A percentile compares a stretch with the other conserved stretches of the same genome.
These are phyloP conservation scores for Tulasnella sp. DNA, from an alignment of 768 basidiomycete genomes.

Conservation along the genomic window DNA sequence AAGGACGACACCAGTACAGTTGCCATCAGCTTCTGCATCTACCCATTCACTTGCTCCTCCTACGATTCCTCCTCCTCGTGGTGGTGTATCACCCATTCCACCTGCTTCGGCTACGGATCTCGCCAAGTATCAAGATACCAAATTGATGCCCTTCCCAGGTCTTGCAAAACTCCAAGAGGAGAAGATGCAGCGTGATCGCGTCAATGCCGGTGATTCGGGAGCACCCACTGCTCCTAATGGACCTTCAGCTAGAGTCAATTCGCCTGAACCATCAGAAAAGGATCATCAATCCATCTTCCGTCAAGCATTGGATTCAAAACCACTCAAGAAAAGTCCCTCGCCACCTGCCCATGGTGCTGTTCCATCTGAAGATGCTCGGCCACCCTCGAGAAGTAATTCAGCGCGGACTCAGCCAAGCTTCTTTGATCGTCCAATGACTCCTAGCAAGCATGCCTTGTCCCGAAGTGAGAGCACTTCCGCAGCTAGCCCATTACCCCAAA, in stretches of 20 bases:
- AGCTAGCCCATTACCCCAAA: slow-evolving; percentile 48
- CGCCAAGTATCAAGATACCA: slow-evolving; percentile 59
- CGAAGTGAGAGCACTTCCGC: neutral
- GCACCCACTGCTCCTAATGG: slow-evolving; percentile 2
- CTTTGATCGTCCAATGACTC: neutral
- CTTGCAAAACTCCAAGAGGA: slow-evolving; percentile 48
- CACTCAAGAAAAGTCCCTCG: slow-evolving; percentile 18
- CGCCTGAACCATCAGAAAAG: slow-evolving; percentile 17
- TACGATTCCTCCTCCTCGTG: slow-evolving; percentile 37
- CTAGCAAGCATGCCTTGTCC: too few species aligned
- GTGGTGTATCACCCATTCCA: slow-evolving; percentile 65
- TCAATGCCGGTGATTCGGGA: slow-evolving; percentile 3
- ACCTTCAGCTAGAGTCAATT: neutral
- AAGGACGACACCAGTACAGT: slow-evolving; percentile 31
- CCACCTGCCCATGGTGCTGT: slow-evolving; percentile 18
- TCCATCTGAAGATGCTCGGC: neutral
- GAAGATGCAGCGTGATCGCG: slow-evolving; percentile 13
- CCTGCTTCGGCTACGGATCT: slow-evolving; percentile 56
- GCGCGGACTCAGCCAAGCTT: neutral
- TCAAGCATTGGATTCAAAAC: slow-evolving; percentile 24
- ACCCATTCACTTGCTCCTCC: slow-evolving; percentile 45
- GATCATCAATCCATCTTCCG: slow-evolving; percentile 17
- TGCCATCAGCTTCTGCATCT: slow-evolving; percentile 44
- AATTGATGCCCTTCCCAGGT: slow-evolving; percentile 84
- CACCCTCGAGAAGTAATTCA: neutral